Conservation (phyloP, 2,329 filamentous ascomycete species). For the Penicillium hordei region DNA sequence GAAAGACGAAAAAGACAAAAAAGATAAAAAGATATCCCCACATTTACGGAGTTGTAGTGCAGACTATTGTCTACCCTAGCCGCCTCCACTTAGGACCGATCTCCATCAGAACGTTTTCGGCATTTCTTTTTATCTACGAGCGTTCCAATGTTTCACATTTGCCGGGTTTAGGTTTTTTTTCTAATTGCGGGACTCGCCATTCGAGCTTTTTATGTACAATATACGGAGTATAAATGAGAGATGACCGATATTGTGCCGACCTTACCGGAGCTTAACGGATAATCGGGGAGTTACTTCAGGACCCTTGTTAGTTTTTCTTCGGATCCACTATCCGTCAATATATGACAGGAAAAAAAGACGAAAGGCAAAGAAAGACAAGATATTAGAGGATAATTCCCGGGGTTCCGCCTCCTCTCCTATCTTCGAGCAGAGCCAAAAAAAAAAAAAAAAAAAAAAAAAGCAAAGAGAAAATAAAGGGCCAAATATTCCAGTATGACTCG, state of each 20-base stretch:
- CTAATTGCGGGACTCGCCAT: conserved; percentile 4
- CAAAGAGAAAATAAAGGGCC: too few relatives aligned
- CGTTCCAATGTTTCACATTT: conserved; percentile 25
- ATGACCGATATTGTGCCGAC: not conserved
- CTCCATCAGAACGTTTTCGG: conserved; percentile 22
- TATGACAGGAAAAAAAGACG: not conserved
- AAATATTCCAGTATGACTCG: not conserved
- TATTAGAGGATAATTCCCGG: not conserved
- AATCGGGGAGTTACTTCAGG: not conserved
- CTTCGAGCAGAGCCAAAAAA: not conserved
- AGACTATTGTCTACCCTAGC: conserved; percentile 12
- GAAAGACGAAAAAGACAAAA: not conserved
- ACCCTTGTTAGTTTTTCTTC: not conserved
- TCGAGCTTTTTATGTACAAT: not conserved
- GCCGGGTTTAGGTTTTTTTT: conserved; percentile 14
- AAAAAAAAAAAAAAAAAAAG: not conserved
- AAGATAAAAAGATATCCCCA: not conserved
- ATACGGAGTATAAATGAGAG: too few relatives aligned
- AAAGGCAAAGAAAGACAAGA: not conserved
- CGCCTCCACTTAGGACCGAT: conserved; percentile 19
- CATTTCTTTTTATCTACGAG: conserved; percentile 17
- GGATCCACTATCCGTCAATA: not conserved
- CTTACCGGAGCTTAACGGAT: not conserved
- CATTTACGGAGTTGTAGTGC: conserved; percentile 4
- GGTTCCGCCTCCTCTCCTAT: not conserved